phyloP scores from a whole-genome alignment of 2,329 filamentous ascomycete species.

The Fusarium hostae region DNA sequence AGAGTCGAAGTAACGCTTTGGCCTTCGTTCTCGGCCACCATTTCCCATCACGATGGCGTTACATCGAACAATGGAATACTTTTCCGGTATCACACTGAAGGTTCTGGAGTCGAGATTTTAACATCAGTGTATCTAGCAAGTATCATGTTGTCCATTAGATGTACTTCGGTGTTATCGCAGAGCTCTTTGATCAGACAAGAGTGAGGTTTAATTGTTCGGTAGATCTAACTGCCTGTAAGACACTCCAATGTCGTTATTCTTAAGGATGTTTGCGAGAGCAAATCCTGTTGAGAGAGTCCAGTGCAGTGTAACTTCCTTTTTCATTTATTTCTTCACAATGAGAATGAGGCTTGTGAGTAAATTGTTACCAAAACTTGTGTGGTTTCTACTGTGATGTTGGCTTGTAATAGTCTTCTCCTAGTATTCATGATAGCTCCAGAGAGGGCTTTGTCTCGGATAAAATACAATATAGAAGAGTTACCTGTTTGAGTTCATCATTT shows the following conservation, averaged over 20 bases:
- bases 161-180: neutral
- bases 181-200: neutral
- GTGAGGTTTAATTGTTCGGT: neutral
- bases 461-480: neutral
- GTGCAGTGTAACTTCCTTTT: fast-evolving
- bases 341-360: neutral
- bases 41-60: neutral
- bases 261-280: neutral
- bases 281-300: too few species aligned
- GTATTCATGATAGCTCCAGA: neutral
- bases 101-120: neutral
- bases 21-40: neutral
- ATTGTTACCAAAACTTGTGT: neutral
- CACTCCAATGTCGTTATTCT: neutral
- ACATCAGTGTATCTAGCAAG: neutral
- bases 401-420: too few species aligned
- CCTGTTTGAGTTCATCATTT: neutral
- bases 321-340: neutral
- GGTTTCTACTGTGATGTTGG: neutral
- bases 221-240: neutral
- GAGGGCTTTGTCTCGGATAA: neutral
- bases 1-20: neutral
- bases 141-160: neutral
- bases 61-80: neutral
- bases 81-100: neutral